These are phyloP conservation scores for Heteromeles arbutifolia DNA, from an alignment of 306 rosid genomes.

Conservation along the genomic window DNA sequence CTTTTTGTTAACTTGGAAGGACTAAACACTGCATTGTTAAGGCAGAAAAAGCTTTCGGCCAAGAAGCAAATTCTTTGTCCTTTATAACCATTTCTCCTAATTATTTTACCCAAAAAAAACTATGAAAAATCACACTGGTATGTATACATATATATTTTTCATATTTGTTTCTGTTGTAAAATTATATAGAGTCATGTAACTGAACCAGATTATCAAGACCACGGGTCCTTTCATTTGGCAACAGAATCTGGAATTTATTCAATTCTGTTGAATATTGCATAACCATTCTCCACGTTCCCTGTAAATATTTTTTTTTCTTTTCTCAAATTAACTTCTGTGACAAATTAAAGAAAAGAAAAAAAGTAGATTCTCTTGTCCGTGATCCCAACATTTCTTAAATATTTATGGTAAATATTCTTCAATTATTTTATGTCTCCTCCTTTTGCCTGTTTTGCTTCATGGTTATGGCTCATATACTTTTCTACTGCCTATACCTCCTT, in stretches of 20 bases:
- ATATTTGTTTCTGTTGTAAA: not conserved
- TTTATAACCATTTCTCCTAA: not conserved
- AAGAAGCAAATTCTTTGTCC: not conserved
- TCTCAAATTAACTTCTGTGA: not conserved
- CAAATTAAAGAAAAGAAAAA: not conserved
- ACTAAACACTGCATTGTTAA: not conserved
- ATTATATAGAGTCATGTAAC: not conserved
- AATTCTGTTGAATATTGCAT: not conserved
- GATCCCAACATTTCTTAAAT: constrained; percentile 16
- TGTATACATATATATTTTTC: not conserved
- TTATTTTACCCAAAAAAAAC: not conserved
- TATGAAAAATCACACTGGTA: not conserved
- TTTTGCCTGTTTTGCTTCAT: not conserved
- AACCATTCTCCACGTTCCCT: not conserved
- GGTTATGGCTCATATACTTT: constrained; percentile 4
- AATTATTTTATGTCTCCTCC: not conserved
- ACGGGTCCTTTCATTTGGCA: not conserved
- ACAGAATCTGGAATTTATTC: not conserved
- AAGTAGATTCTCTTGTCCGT: constrained; percentile 54
- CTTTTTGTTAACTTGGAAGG: not conserved
- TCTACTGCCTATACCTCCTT: not conserved
- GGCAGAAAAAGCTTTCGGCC: not conserved
- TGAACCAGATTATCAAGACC: not conserved
- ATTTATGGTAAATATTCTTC: not conserved
- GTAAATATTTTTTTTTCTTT: not conserved